Evolutionary conservation across 768 basidiomycete species (phyloP), one percentile per base, ranked within the genome.

Genomic region (Rickenella mellea): DNA sequence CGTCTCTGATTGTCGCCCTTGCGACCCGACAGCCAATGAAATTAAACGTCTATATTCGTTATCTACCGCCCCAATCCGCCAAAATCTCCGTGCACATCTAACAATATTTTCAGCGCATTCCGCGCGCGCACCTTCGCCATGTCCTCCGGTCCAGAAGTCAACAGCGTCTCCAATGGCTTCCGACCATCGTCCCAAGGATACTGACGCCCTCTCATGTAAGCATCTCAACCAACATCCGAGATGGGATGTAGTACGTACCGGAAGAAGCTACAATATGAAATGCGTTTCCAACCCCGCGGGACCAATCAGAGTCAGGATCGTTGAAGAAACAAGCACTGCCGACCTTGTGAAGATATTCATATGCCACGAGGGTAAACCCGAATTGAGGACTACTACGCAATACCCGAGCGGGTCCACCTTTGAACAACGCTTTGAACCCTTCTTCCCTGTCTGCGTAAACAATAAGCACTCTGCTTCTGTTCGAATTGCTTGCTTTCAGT

Each of bases 301-400:
- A 15, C 22, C 42, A 10, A 49, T 27, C 20, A 20, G 30, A n/a
- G 27, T 11, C 17, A 7, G n/a, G 20, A 15, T 29, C 5, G 28
- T 9, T 8, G 9, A 19, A 17, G 15, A 36, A n/a, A n/a, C n/a
- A n/a, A n/a, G n/a, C n/a, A n/a, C n/a, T 36, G 19, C 66, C 59
- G 50, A 76, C 71, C 66, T 73, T 75, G 51, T 83, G 79, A 44
- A 83, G 65, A 54, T 80, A 77, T 55, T 83, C 82, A 56, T 83
- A 83, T 40, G 76, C 85, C 50, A 92, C 78, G 14, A 93, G 68
- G 11, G 90, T 93, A 56, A 93, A 96, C 39, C 90, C 93, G 59
- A 99, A 98, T 59, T 98, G 86, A 47, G 85, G 83, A 56, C 90
- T 91, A 63, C 83, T 87, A 48, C 92, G 78, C 46, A 92, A 66